Conservation (phyloP, 331 rosid genomes). For the Erythrophleum ivorense region DNA sequence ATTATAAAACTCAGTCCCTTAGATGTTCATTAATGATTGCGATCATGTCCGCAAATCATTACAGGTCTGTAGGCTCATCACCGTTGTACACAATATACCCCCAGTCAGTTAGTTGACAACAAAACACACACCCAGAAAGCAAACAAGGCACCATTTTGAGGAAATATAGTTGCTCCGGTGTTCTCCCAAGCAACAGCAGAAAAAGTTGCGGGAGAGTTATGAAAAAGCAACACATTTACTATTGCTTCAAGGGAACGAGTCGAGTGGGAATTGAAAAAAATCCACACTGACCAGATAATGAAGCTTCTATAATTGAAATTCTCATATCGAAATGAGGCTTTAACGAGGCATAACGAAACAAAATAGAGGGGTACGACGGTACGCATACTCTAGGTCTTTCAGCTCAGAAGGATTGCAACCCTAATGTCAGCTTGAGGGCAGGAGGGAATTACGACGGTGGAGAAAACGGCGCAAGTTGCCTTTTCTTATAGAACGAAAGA, state of each 20-base stretch:
- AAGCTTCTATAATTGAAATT: slow-evolving; percentile 38
- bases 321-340: too few species aligned
- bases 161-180: slow-evolving; percentile 43
- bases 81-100: slow-evolving; percentile 12
- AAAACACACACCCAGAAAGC: neutral
- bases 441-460: neutral
- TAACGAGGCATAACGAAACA: too few species aligned
- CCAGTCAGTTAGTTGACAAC: neutral
- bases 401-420: neutral
- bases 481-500: neutral
- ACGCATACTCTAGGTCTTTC: neutral
- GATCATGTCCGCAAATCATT: slow-evolving; percentile 60
- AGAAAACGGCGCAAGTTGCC: neutral
- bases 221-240: slow-evolving; percentile 42
- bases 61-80: slow-evolving; percentile 61
- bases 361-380: fast-evolving
- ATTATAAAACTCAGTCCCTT: slow-evolving; percentile 54
- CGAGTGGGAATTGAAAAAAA: slow-evolving; percentile 46
- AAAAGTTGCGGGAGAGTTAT: neutral
- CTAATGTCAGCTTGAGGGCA: neutral
- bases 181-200: slow-evolving; percentile 26
- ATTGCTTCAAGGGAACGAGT: slow-evolving; percentile 73
- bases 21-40: slow-evolving; percentile 56
- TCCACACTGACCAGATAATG: slow-evolving; percentile 61
- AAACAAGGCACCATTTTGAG: neutral